Conservation (phyloP, 1,284 basidiomycete species). For the Cryptococcus sp. region DNA sequence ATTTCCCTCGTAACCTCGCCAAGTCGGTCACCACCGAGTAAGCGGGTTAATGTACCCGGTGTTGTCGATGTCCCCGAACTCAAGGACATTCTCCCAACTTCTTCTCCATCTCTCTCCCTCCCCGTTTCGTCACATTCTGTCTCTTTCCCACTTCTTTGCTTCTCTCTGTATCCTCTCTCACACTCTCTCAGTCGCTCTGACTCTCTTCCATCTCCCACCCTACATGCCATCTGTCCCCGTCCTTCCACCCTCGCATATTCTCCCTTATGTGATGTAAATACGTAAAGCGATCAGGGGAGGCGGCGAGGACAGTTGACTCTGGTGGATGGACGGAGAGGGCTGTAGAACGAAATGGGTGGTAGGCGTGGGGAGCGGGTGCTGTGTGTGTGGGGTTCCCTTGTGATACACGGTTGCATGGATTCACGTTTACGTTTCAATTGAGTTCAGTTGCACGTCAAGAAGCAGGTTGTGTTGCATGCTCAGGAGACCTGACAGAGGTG, state of each 20-base stretch:
- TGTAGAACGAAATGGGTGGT: too few relatives aligned
- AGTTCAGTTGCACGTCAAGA: not conserved
- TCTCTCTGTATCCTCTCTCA: not conserved
- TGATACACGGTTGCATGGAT: not conserved
- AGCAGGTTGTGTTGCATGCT: too few relatives aligned
- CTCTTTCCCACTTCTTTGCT: not conserved
- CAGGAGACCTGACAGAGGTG: too few relatives aligned
- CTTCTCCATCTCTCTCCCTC: not conserved
- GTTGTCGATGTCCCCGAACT: not conserved
- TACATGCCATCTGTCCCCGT: too few relatives aligned
- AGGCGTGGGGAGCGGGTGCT: too few relatives aligned
- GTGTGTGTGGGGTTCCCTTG: not conserved
- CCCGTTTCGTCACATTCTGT: not conserved
- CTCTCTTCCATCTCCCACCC: not conserved
- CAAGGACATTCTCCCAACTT: not conserved
- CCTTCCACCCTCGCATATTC: too few relatives aligned
- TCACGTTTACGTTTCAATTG: too few relatives aligned
- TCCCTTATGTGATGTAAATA: not conserved
- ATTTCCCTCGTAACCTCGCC: slow-evolving; percentile 93
- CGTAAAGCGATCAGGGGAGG: not conserved
- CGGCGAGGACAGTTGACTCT: too few relatives aligned
- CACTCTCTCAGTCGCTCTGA: not conserved
- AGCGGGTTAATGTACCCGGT: not conserved
- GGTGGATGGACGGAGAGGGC: too few relatives aligned
- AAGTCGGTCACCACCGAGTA: slow-evolving; percentile 50